phyloP scores from a whole-genome alignment of 129 eudicot species.

The Kitagawia praeruptora region DNA sequence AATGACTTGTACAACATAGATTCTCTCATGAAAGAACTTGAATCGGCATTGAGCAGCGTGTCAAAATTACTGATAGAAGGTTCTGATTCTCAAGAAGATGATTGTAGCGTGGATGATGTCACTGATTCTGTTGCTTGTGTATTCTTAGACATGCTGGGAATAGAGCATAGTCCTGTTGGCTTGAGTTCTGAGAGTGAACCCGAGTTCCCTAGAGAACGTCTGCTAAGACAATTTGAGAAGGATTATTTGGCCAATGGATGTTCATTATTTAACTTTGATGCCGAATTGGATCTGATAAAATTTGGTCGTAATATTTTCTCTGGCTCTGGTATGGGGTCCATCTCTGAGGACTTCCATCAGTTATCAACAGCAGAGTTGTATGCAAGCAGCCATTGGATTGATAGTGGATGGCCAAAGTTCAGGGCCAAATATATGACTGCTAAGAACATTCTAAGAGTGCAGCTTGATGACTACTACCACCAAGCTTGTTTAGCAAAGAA shows the following conservation, averaged over 20 bases:
- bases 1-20: constrained; percentile 42
- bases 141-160: constrained; percentile 68
- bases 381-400: too few species aligned
- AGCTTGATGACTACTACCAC: too few species aligned
- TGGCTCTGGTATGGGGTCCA: constrained; percentile 30
- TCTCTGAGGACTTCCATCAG: constrained; percentile 24
- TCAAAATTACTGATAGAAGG: constrained; percentile 43
- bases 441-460: too few species aligned
- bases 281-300: constrained; percentile 26
- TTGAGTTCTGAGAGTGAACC: constrained; percentile 71
- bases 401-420: too few species aligned
- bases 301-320: constrained; percentile 19
- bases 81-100: constrained; percentile 59
- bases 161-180: constrained; percentile 62
- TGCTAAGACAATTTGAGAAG: constrained; percentile 73
- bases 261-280: constrained; percentile 53
- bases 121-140: constrained; percentile 62
- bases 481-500: too few species aligned
- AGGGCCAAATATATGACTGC: too few species aligned
- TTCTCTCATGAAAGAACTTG: constrained; percentile 60
- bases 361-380: constrained; percentile 13
- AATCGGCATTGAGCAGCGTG: constrained; percentile 46
- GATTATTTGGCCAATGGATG: constrained; percentile 56
- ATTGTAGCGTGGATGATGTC: constrained; percentile 45
- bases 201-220: constrained; percentile 85